phyloP scores from a whole-genome alignment of 345 rosid genomes.

The Triadica sebifera region DNA sequence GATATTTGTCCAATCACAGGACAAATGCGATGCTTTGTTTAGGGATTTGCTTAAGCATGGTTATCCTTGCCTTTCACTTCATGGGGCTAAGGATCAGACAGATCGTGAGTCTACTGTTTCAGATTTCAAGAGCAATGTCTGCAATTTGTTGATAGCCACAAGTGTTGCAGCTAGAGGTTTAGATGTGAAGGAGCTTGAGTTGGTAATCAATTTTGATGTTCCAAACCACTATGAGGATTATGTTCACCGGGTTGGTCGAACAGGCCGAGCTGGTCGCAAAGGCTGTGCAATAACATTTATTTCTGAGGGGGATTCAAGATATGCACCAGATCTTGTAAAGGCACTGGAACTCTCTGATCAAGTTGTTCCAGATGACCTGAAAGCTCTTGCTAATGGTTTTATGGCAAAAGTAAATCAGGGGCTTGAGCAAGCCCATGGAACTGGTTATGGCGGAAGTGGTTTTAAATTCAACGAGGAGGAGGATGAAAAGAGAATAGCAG shows the following conservation, averaged over 20 bases:
- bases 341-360: constrained; percentile 96
- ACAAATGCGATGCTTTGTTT: constrained; percentile 83
- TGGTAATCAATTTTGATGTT: constrained; percentile 81
- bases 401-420: constrained; percentile 94
- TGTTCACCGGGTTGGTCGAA: constrained; percentile 97
- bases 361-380: constrained; percentile 85
- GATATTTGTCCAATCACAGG: constrained; percentile 85
- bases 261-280: constrained; percentile 92
- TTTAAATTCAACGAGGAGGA: constrained; percentile 97
- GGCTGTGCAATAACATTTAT: constrained; percentile 95
- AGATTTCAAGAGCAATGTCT: constrained; percentile 88
- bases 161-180: constrained; percentile 97
- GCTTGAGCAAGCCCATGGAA: constrained; percentile 93
- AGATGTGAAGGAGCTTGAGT: constrained; percentile 95
- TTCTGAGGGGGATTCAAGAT: constrained; percentile 85
- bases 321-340: constrained; percentile 95
- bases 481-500: constrained; percentile 90
- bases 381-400: constrained; percentile 80
- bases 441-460: constrained; percentile 98
- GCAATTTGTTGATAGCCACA: constrained; percentile 86
- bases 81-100: constrained; percentile 94
- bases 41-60: constrained; percentile 72
- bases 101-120: constrained; percentile 90
- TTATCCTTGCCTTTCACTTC: constrained; percentile 92
- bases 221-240: constrained; percentile 98